Evolutionary conservation across 1,284 basidiomycete genomes (phyloP), one percentile per base, ranked within the genome.

Genomic region (Ustilago loliicola): DNA sequence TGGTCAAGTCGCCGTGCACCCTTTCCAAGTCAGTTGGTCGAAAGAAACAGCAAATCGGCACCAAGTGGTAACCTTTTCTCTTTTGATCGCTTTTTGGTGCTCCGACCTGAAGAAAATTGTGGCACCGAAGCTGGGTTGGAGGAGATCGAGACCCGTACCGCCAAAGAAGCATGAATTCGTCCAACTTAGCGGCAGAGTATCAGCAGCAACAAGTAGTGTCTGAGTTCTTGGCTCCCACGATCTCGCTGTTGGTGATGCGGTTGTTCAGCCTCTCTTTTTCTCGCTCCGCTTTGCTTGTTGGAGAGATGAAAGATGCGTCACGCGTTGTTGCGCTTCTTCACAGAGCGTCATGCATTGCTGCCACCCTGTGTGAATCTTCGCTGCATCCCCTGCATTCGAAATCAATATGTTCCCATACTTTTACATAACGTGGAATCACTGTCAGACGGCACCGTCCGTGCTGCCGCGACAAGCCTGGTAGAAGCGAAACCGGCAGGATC

Each of bases 221-320:
- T 21, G 23, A 62, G 63, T 59, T 67, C 53, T 57, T 56, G 29
- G 59, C 58, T 67, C 65, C 65, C 65, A 67, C 65, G 59, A 61
- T 67, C 59, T 61, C 53, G 59, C 36, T 42, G 34, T 29, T 34
- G 8, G 21, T 45, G 13, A 38, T 54, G 42, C 64, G 48, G 42
- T n/a, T 42, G 51, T 40, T 19, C 36, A 19, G 45, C 23, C 45
- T 27, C 45, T 25, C 23, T 30, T n/a, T 48, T 52, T 7, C 21
- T 13, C 60, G 38, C 38, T 53, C 40, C 34, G 54, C 34, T 61
- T 53, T 32, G 17, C 17, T 29, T 27, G 5, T 47, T 27, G 25
- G 29, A 48, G 32, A 21, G 30, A 13, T 32, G 9, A 23, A 25
- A 15, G 30, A n/a, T 54, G 52, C 30, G 48, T 27, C 48, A 50